A percentile compares a stretch with the other conserved stretches of the same genome.
These are phyloP conservation scores for Mycena kentingensis DNA, from an alignment of 768 basidiomycete species.

Conservation along the genomic window DNA sequence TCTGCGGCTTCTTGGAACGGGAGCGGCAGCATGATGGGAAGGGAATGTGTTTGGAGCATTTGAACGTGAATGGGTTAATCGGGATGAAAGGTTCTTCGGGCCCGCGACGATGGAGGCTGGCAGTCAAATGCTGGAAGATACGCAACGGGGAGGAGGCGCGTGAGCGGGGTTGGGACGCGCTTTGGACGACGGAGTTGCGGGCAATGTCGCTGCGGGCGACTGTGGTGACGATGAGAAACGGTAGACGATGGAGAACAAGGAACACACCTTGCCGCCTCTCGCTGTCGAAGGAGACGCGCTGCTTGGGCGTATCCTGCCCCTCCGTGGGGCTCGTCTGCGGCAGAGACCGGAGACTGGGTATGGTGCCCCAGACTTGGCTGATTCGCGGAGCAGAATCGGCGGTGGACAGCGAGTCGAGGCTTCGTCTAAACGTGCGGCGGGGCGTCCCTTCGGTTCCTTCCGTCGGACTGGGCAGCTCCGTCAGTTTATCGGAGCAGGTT, in stretches of 20 bases:
- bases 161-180: slow-evolving; percentile 54
- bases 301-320: slow-evolving; percentile 47
- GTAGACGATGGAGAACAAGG: slow-evolving; percentile 1
- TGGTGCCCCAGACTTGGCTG: slow-evolving; percentile 27
- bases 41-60: slow-evolving; percentile 45
- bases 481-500: not conserved
- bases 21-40: slow-evolving; percentile 61
- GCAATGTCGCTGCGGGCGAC: slow-evolving; percentile 35
- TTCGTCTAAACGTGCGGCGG: slow-evolving; percentile 35
- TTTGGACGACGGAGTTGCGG: slow-evolving; percentile 41
- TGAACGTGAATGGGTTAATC: slow-evolving; percentile 53
- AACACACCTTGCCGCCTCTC: slow-evolving; percentile 47
- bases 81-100: slow-evolving; percentile 56
- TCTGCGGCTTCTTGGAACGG: slow-evolving; percentile 37
- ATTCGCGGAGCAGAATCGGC: slow-evolving; percentile 26
- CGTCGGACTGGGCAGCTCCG: not conserved
- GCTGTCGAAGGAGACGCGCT: slow-evolving; percentile 59
- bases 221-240: slow-evolving; percentile 13
- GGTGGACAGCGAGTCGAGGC: slow-evolving; percentile 46
- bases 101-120: slow-evolving; percentile 49
- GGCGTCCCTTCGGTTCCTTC: not conserved
- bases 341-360: slow-evolving; percentile 14
- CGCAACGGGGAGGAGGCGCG: slow-evolving; percentile 61
- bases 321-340: slow-evolving; percentile 36
- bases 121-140: slow-evolving; percentile 54